phyloP scores from a whole-genome alignment of 2,329 filamentous ascomycete species.

The Trichoderma sp. region DNA sequence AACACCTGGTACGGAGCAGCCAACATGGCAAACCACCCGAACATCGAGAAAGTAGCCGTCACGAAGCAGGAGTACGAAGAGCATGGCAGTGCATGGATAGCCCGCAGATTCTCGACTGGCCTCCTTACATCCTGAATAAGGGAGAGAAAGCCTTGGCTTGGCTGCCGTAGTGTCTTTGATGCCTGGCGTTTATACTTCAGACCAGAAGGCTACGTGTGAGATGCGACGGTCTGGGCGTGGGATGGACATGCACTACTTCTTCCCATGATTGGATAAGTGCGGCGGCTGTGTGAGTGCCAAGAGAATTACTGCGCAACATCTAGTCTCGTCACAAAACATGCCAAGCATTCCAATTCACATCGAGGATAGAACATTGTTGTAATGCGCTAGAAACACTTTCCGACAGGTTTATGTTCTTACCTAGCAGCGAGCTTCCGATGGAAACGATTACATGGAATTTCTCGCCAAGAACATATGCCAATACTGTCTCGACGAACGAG shows the following conservation, averaged over 20 bases:
- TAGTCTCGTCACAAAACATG: not conserved
- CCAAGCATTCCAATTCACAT: not conserved
- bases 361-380: not conserved
- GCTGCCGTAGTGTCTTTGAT: not conserved
- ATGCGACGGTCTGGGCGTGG: not conserved
- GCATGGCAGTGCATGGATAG: constrained; percentile 73
- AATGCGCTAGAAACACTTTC: not conserved
- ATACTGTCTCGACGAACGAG: not conserved
- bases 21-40: constrained; percentile 68
- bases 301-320: not conserved
- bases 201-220: not conserved
- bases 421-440: not conserved
- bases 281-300: not conserved
- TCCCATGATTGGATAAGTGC: not conserved
- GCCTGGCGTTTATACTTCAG: not conserved
- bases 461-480: not conserved
- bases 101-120: constrained; percentile 62
- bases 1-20: constrained; percentile 88
- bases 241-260: not conserved
- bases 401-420: not conserved
- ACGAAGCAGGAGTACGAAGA: constrained; percentile 91
- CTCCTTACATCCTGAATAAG: constrained; percentile 13
- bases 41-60: constrained; percentile 70
- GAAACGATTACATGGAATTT: not conserved
- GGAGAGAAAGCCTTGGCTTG: not conserved